phyloP scores from a whole-genome alignment of 352 stramenopile genomes.

The Peronospora farinosa region DNA sequence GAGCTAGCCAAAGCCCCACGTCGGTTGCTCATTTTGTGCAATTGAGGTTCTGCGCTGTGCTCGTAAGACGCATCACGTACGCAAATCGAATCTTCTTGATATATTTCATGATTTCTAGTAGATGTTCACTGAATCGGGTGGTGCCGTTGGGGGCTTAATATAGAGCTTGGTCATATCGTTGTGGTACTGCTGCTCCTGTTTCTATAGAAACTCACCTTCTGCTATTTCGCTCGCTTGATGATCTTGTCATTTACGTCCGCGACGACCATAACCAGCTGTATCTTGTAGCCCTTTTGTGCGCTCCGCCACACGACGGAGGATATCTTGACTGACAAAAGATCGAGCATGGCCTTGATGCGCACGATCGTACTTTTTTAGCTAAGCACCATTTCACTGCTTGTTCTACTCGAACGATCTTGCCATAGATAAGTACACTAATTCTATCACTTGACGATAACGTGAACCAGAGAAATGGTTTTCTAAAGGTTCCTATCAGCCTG shows the following conservation, averaged over 20 bases:
- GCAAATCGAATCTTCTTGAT: constrained; percentile 91
- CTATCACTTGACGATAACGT: too few species aligned
- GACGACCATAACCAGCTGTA: constrained; percentile 93
- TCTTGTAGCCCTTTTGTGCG: constrained; percentile 88
- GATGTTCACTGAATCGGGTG: constrained; percentile 92
- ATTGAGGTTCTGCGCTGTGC: too few species aligned
- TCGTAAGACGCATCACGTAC: too few species aligned
- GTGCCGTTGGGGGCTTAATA: constrained; percentile 53
- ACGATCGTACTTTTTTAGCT: too few species aligned
- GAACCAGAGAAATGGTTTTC: too few species aligned
- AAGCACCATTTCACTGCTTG: too few species aligned
- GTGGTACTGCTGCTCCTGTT: constrained; percentile 67
- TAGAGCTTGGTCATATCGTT: constrained; percentile 56
- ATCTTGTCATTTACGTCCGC: constrained; percentile 99
- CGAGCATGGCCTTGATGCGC: constrained; percentile 96
- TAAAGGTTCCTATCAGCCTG: too few species aligned
- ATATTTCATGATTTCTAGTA: constrained; percentile 93
- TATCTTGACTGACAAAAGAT: constrained; percentile 93
- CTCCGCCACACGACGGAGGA: constrained; percentile 85
- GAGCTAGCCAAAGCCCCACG: too few species aligned
- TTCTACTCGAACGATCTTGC: too few species aligned
- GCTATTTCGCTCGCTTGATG: constrained; percentile 64
- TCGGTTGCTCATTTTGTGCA: too few species aligned
- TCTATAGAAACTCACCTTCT: constrained; percentile 35
- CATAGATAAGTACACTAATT: too few species aligned